These are phyloP conservation scores for Podila epicladia DNA, from an alignment of 192 early-diverging fungal genomes.

Conservation along the genomic window DNA sequence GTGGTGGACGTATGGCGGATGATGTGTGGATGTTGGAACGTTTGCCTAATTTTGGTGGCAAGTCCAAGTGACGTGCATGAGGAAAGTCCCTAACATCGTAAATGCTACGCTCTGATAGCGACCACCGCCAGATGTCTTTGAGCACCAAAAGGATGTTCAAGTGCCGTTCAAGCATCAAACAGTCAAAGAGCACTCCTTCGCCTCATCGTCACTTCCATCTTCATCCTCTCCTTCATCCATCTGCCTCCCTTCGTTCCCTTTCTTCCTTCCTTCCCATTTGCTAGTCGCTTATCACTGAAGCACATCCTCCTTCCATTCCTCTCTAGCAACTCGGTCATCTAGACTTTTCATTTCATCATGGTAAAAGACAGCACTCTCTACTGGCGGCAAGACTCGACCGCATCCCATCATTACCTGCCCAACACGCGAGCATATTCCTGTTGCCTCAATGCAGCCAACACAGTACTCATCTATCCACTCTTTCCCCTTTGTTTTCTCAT, in stretches of 20 bases:
- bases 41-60: no score
- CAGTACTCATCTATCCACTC: conserved; percentile 20
- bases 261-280: background rate
- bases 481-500: background rate
- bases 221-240: background rate
- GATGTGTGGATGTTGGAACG: no score
- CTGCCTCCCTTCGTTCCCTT: background rate
- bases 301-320: background rate
- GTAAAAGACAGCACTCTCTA: background rate
- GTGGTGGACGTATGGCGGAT: no score
- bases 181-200: background rate
- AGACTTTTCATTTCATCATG: background rate
- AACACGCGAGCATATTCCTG: background rate
- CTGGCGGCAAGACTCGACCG: background rate
- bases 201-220: conserved; percentile 3
- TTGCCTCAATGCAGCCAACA: background rate
- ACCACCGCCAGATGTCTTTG: no score
- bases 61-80: no score
- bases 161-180: no score
- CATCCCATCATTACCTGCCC: background rate
- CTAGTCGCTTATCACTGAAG: background rate
- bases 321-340: background rate
- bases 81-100: no score
- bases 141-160: no score
- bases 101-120: no score